phyloP scores from a whole-genome alignment of 768 basidiomycete genomes.

The Floccularia luteovirens region DNA sequence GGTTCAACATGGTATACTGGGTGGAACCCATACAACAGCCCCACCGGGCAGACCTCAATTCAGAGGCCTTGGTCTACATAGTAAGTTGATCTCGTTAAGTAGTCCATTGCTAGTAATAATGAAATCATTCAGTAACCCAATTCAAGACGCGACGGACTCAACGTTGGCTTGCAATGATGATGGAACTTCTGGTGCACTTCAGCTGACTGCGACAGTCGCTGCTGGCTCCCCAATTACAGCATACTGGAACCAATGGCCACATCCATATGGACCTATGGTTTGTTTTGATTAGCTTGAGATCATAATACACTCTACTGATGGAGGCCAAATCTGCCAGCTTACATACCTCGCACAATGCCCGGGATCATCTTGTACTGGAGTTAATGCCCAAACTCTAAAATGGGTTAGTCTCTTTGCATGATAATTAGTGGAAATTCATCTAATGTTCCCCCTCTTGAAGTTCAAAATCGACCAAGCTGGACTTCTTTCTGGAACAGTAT shows the following conservation, averaged over 20 bases:
- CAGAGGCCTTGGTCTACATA: constrained; percentile 37
- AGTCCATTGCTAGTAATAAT: not conserved
- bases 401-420: constrained; percentile 35
- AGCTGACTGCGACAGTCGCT: constrained; percentile 32
- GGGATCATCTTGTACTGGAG: constrained; percentile 30
- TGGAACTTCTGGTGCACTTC: constrained; percentile 27
- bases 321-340: too few relatives aligned
- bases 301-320: too few relatives aligned
- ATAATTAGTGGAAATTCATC: not conserved
- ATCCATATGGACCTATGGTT: constrained; percentile 36
- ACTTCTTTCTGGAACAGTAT: constrained; percentile 34
- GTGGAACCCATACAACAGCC: constrained; percentile 35
- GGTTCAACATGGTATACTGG: constrained; percentile 31
- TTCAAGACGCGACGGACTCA: constrained; percentile 25
- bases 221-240: constrained; percentile 34
- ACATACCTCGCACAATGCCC: constrained; percentile 40
- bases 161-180: constrained; percentile 40
- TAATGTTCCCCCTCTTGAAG: constrained; percentile 9
- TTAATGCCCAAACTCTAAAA: constrained; percentile 26
- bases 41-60: constrained; percentile 31
- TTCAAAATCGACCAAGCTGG: constrained; percentile 43
- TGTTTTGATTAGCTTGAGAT: not conserved
- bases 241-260: constrained; percentile 42
- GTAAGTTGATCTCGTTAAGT: constrained; percentile 15
- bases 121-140: constrained; percentile 23